Percentiles rank a stretch among this genome's conserved stretches.
Evolutionary conservation across 2,329 filamentous ascomycete genomes (phyloP).

Genomic region (Cordyceps farinosa): DNA sequence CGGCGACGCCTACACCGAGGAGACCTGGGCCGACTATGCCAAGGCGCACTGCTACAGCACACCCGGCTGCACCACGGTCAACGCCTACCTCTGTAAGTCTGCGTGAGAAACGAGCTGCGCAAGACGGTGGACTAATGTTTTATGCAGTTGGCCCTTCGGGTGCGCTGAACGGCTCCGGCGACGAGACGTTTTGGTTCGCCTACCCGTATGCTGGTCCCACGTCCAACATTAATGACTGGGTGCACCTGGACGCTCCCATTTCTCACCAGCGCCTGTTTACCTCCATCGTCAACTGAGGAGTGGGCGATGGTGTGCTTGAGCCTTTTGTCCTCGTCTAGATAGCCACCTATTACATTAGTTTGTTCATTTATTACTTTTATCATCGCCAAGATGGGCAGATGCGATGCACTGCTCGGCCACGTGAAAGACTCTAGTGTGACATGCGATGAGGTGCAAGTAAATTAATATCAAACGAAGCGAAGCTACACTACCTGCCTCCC

Average conservation of each 20-base stretch:
- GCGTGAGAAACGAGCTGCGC: background rate
- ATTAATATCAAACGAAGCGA: no score
- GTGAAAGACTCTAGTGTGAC: no score
- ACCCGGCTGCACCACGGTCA: slow-evolving; percentile 1
- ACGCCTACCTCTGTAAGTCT: slow-evolving; percentile 6
- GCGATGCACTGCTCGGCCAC: no score
- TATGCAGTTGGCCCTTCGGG: background rate
- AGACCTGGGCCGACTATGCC: background rate
- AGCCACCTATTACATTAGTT: no score
- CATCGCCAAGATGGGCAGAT: no score
- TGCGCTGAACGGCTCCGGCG: background rate
- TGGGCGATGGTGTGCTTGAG: background rate
- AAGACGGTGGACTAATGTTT: no score
- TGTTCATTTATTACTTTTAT: no score
- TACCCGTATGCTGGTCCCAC: slow-evolving; percentile 1
- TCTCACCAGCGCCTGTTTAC: slow-evolving; percentile 10
- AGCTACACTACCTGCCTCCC: no score
- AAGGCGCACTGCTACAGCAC: background rate
- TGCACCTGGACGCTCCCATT: background rate
- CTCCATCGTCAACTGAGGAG: slow-evolving; percentile 26
- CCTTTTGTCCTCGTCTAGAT: no score
- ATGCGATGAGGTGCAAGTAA: no score
- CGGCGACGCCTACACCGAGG: slow-evolving; percentile 4
- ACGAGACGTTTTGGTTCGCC: slow-evolving; percentile 1
- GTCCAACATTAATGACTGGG: background rate